These are phyloP conservation scores for Termitomyces eurrhizus DNA, from an alignment of 768 basidiomycete genomes.

Conservation along the genomic window DNA sequence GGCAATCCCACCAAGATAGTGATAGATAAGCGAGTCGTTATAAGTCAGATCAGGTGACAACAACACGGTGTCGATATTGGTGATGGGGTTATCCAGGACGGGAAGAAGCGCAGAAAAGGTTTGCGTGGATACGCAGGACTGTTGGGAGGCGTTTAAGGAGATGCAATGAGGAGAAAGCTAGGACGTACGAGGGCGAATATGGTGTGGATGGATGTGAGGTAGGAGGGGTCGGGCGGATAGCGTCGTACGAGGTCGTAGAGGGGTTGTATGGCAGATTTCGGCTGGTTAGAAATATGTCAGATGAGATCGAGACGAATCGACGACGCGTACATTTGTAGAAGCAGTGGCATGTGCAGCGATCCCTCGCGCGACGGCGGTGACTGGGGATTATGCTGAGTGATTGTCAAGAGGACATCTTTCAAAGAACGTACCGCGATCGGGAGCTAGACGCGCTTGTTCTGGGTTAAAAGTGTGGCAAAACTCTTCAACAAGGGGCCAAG, in stretches of 20 bases:
- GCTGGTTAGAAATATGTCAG: constrained; percentile 18
- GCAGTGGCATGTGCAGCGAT: constrained; percentile 37
- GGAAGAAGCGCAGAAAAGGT: constrained; percentile 57
- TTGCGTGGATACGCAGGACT: constrained; percentile 56
- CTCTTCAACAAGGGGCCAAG: constrained; percentile 37
- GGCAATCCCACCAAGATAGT: constrained; percentile 77
- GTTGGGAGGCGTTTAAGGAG: constrained; percentile 8
- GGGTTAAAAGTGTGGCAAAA: constrained; percentile 66
- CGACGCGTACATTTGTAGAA: constrained; percentile 32
- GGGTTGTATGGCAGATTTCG: constrained; percentile 48
- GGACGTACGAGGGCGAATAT: constrained; percentile 57
- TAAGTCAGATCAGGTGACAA: constrained; percentile 63
- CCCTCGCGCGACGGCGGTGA: constrained; percentile 62
- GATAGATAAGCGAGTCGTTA: constrained; percentile 80
- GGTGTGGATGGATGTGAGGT: constrained; percentile 69
- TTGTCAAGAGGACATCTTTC: background rate
- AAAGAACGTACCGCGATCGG: constrained; percentile 54
- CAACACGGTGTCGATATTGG: constrained; percentile 49
- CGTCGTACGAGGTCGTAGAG: constrained; percentile 57
- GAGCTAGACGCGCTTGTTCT: constrained; percentile 59
- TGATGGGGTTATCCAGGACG: constrained; percentile 60
- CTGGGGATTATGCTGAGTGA: constrained; percentile 28
- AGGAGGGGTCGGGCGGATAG: constrained; percentile 52
- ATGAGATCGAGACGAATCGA: background rate
- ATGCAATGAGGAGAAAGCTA: background rate